Evolutionary conservation across 1,139 yeast genomes (phyloP), one percentile per base, ranked within the genome.

Genomic region (Scheffersomyces lignicola): DNA sequence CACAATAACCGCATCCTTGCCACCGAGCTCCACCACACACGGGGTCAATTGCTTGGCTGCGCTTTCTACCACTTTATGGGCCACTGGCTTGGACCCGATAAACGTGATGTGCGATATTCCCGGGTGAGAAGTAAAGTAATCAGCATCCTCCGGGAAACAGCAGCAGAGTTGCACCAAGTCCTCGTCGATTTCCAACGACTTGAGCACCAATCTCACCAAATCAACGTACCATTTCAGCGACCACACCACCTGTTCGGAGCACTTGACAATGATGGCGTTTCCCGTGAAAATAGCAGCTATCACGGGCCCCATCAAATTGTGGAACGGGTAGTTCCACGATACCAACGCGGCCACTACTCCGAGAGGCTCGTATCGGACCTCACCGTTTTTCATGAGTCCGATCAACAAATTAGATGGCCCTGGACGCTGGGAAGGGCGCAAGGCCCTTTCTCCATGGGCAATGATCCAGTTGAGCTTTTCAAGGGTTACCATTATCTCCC

Each of bases 311-410:
- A 92, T 67, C 36, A 90, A 65, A 58, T 92, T 92, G 56, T 92
- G 97, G 60, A 83, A 83, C 1, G 98, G 97, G 54, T 92, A 92
- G 54, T 92, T 92, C 98, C 98, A 92, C 4, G 96, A 87, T 2
- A 92, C 88, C 45, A 92, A 69, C 0, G 97, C 95, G 4, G 95
- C 76, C 13, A 92, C 94, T 3, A 90, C 95, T 13, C 87, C 87
- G 39, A 90, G 61, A 1, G 98, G 97, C 55, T 90, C 96, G 56
- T 92, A 92, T 44, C 95, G 73, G 6, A 92, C 90, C 60, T 90
- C 95, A 2, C 96, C 97, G 39, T 83, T 83, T 56, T 92, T 92
- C 90, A 92, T 83, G 46, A 67, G 52, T 6, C 74, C 73, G 41
- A 70, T 55, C 42, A 92, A 73, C 44, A 84, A 65, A 53, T 85